phyloP scores from a whole-genome alignment of 1,284 basidiomycete species.

The Golubevia sp. region DNA sequence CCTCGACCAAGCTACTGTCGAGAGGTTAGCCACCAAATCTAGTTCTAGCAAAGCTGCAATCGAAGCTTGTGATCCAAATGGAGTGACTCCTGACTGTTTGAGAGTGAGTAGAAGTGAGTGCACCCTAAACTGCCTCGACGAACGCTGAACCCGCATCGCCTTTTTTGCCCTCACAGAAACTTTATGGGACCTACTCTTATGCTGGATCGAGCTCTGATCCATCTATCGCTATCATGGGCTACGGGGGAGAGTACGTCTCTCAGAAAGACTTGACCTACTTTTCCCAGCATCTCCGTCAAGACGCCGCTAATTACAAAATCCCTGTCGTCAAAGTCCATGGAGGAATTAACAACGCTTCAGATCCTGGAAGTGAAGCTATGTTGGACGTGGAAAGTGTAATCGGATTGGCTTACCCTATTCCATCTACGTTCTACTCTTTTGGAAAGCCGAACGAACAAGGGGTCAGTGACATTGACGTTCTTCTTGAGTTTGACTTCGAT shows the following conservation, averaged over 20 bases:
- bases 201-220: not conserved
- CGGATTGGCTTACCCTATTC: conserved; percentile 11
- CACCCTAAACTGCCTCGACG: not conserved
- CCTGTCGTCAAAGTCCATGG: conserved; percentile 6
- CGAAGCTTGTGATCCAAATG: conserved; percentile 5
- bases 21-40: not conserved
- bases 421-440: conserved; percentile 7
- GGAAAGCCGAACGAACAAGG: conserved; percentile 8
- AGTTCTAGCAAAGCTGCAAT: not conserved
- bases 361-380: conserved; percentile 15
- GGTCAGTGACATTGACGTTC: not conserved
- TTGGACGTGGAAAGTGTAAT: conserved; percentile 16
- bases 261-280: conserved; percentile 13
- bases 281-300: conserved; percentile 6
- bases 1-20: not conserved
- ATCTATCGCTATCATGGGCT: conserved; percentile 12
- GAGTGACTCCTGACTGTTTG: conserved; percentile 11
- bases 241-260: conserved; percentile 12
- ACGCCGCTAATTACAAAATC: conserved; percentile 8
- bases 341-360: conserved; percentile 8
- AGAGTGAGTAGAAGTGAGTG: not conserved
- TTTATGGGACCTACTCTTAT: not conserved
- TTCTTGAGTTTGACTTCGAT: too few relatives aligned
- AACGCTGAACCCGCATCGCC: not conserved
- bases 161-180: not conserved